Conservation (phyloP, 2,329 filamentous ascomycete species). For the Fusarium chuoi region DNA sequence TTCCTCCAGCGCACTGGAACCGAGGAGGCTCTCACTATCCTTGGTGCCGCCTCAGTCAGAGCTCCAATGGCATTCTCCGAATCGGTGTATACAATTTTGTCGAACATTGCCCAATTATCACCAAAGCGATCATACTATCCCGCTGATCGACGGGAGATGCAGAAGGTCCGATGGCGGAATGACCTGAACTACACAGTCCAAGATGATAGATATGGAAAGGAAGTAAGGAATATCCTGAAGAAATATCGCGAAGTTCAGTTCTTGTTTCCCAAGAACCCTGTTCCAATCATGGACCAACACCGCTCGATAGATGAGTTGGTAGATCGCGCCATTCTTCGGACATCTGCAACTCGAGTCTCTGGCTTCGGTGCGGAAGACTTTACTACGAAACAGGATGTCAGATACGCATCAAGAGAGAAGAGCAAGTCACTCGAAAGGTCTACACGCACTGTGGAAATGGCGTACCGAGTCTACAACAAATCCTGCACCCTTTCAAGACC, state of each 20-base stretch:
- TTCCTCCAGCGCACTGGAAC: conserved; percentile 63
- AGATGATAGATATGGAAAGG: conserved; percentile 52
- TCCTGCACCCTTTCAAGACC: background rate
- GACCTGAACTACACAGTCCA: conserved; percentile 56
- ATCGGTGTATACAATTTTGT: background rate
- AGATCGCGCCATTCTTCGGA: conserved; percentile 24
- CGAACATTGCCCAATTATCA: background rate
- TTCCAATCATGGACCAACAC: accelerated
- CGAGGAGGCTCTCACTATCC: conserved; percentile 61
- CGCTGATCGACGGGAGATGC: conserved; percentile 53
- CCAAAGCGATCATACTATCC: conserved; percentile 59
- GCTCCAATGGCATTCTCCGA: conserved; percentile 41
- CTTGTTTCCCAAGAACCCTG: conserved; percentile 2
- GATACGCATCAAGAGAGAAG: conserved; percentile 20
- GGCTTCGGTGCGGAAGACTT: conserved; percentile 38
- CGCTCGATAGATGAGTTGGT: conserved; percentile 5
- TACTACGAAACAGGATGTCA: conserved; percentile 3
- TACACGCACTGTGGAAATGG: background rate
- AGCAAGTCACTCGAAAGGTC: background rate
- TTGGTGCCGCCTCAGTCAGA: conserved; percentile 58
- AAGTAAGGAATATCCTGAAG: background rate
- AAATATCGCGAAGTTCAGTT: conserved; percentile 11
- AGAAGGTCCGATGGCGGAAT: conserved; percentile 56
- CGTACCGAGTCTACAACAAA: background rate
- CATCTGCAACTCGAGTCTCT: conserved; percentile 12